These are phyloP conservation scores for Cardiospermum halicacabum DNA, from an alignment of 345 rosid species.

Conservation along the genomic window DNA sequence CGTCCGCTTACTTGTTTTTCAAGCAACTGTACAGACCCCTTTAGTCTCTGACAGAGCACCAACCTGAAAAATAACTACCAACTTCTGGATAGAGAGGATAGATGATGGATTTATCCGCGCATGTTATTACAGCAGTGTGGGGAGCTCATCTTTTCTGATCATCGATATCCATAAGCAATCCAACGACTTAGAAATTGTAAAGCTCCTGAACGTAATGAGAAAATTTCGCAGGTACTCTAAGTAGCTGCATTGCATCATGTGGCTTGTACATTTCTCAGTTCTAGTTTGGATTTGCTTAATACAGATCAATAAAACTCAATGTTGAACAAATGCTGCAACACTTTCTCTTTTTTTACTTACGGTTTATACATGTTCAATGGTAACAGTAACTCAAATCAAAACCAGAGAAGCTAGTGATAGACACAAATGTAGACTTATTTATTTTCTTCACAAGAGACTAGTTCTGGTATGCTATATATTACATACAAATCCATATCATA, in stretches of 20 bases:
- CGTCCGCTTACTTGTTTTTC: background rate
- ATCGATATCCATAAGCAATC: slow-evolving; percentile 9
- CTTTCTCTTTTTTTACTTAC: background rate
- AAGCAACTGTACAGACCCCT: slow-evolving; percentile 12
- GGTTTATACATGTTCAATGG: background rate
- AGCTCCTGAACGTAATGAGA: slow-evolving; percentile 11
- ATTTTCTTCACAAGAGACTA: background rate
- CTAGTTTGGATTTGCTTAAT: slow-evolving; percentile 10
- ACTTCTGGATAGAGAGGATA: background rate
- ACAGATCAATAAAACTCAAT: background rate
- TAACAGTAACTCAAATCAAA: background rate
- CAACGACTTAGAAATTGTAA: slow-evolving; percentile 4
- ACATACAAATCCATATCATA: background rate
- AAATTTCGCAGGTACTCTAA: background rate
- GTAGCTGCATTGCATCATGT: background rate
- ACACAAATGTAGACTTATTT: too few species aligned
- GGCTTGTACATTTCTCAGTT: slow-evolving; percentile 6
- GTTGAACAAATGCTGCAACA: background rate
- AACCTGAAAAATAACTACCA: background rate
- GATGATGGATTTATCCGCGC: slow-evolving; percentile 12
- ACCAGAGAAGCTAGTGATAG: too few species aligned
- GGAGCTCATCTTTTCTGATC: background rate
- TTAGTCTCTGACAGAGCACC: background rate
- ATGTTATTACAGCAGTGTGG: slow-evolving; percentile 11
- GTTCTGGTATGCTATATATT: background rate